Base-by-base conservation (phyloP, 106 monocot genomes). In the Iris macrosiphon region DNA sequence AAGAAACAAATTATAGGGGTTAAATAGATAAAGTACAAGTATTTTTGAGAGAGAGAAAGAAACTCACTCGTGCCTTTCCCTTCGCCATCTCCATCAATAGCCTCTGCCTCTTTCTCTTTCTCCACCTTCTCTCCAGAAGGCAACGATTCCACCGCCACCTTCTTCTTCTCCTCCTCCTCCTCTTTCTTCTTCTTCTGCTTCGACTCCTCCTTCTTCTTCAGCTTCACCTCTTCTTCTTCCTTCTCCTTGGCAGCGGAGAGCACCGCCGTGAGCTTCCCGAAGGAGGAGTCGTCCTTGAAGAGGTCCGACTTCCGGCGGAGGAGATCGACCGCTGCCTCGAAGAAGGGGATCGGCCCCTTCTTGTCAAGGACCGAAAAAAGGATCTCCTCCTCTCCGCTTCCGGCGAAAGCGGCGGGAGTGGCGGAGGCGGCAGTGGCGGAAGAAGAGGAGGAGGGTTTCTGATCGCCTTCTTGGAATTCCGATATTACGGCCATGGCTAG, bases 401-500 rank as follows among this genome's bases (percentile, higher is more conserved):
- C n/a, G n/a, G n/a, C n/a, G n/a, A n/a, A n/a, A n/a, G n/a, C n/a
- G n/a, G n/a, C n/a, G 35, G 21, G 2, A 19, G 32, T 12, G 7
- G 39, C 49, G 7, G 12, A n/a, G 39, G 4, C 49, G 9, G 4
- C 49, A 14, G 46, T 4, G 35, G 75, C 44, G 1, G 47, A 21
- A 6, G 44, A 16, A 7, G 68, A 25, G 0, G 46, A 22, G 15
- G 65, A 31, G 18, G 52, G 47, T 24, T 40, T 40, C 10, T 65
- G 50, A 31, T 65, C 31, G 19, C 17, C 40, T 29, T 65, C 65
- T 18, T 54, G 49, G 50, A 62, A 60, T 9, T 72, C 77, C 17
- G 77, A 78, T 23, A 78, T 66, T 54, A 72, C 45, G 19, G 77
- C 77, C 77, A 78, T 78, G 51, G 30, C 19, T 15, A 29, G 10